Conservation (phyloP, 345 rosid genomes). For the Camelina hispida region DNA sequence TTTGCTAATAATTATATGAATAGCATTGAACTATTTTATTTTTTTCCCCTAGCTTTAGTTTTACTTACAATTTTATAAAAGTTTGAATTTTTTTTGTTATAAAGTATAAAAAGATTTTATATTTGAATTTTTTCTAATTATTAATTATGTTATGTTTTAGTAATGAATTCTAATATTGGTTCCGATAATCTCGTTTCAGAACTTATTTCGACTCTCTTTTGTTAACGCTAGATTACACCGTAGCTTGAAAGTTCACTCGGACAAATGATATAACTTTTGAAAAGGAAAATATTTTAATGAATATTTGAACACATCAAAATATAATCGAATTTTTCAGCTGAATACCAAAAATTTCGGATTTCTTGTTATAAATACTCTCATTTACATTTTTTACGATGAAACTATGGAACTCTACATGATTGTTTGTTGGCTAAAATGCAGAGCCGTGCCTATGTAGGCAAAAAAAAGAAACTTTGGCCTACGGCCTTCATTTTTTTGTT, state of each 20-base stretch:
- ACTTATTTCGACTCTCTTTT: no score
- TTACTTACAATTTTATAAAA: neutral
- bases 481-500: no score
- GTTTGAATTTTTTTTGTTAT: no score
- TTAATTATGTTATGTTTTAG: no score
- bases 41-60: neutral
- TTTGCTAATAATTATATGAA: neutral
- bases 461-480: no score
- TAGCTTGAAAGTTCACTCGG: neutral
- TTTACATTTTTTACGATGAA: neutral
- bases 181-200: neutral
- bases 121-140: no score
- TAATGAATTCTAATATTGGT: neutral
- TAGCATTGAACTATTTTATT: neutral
- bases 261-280: no score
- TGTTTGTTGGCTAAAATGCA: slow-evolving; percentile 26
- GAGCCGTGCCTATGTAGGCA: no score
- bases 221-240: neutral
- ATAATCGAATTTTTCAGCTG: neutral
- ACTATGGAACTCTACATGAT: neutral
- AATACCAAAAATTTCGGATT: neutral
- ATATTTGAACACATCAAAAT: neutral
- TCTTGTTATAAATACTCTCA: neutral
- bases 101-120: no score
- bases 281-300: neutral